Evolutionary conservation across 306 rosid species (phyloP).

Genomic region (Cercis canadensis): DNA sequence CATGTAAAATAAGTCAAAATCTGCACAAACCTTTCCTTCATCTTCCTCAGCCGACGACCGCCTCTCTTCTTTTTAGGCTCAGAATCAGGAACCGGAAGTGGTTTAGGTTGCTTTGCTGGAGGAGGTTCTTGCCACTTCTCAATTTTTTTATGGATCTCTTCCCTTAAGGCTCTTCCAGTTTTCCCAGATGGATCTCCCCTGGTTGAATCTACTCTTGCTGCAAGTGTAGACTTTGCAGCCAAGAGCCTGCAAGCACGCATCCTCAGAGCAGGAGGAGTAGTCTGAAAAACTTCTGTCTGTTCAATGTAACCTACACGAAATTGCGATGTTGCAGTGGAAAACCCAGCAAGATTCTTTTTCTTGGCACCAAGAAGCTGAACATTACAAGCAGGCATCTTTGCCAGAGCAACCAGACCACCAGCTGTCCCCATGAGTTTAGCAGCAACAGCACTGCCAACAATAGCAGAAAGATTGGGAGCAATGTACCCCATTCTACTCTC

Average conservation of each 20-base stretch:
- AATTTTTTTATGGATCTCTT: constrained; percentile 82
- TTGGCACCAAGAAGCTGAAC: constrained; percentile 99
- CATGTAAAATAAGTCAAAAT: not conserved
- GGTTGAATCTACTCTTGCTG: constrained; percentile 90
- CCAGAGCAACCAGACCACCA: constrained; percentile 78
- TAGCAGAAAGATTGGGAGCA: constrained; percentile 93
- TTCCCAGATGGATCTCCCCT: constrained; percentile 92
- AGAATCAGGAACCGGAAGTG: constrained; percentile 97
- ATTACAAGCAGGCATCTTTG: constrained; percentile 99
- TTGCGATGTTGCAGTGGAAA: constrained; percentile 93
- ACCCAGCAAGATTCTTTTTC: constrained; percentile 93
- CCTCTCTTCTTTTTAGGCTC: constrained; percentile 99
- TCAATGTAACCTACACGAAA: constrained; percentile 91
- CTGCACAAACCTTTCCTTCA: constrained; percentile 75
- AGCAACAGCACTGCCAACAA: constrained; percentile 94
- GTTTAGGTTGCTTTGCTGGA: constrained; percentile 94
- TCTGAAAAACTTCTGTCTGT: constrained; percentile 89
- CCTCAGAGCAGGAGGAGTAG: constrained; percentile 84
- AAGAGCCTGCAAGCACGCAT: constrained; percentile 90
- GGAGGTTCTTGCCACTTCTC: constrained; percentile 99
- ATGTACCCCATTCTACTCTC: constrained; percentile 98
- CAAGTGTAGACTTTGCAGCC: constrained; percentile 89
- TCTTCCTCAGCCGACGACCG: constrained; percentile 87
- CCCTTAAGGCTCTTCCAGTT: constrained; percentile 68
- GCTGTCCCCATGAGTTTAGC: constrained; percentile 98